Evolutionary conservation across 2,329 filamentous ascomycete genomes (phyloP).

Genomic region (Sclerotiophoma versabilis): DNA sequence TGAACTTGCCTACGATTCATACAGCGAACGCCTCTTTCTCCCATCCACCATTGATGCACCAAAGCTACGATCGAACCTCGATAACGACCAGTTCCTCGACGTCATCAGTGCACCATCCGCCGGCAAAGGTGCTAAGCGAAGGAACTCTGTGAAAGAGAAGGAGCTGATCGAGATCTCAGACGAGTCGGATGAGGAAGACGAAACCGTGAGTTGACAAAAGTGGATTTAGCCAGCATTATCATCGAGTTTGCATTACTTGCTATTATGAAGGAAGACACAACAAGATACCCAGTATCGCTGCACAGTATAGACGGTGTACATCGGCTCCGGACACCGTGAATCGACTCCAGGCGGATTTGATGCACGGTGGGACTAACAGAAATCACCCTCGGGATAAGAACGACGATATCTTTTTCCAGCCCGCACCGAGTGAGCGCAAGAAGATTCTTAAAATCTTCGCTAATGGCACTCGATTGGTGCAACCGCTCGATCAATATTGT

Average conservation of each 20-base stretch:
- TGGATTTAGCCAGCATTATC: conserved; percentile 11
- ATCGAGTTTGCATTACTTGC: conserved; percentile 6
- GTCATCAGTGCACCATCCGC: conserved; percentile 63
- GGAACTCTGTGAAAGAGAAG: conserved; percentile 37
- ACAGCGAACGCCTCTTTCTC: conserved; percentile 74
- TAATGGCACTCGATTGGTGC: neutral
- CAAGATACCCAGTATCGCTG: conserved; percentile 22
- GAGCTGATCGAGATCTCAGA: conserved; percentile 44
- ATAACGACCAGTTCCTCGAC: conserved; percentile 67
- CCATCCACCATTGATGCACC: conserved; percentile 52
- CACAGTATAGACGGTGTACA: neutral
- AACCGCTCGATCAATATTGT: neutral
- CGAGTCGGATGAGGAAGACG: conserved; percentile 35
- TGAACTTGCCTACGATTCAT: conserved; percentile 76
- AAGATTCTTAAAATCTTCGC: neutral
- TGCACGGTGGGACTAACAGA: neutral
- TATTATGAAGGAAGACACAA: conserved; percentile 2
- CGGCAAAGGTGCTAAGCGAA: conserved; percentile 50
- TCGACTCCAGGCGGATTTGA: neutral
- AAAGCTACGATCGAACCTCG: conserved; percentile 62
- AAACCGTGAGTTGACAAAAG: conserved; percentile 15
- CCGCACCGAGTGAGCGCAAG: neutral
- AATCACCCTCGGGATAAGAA: neutral
- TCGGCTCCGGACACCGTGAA: neutral
- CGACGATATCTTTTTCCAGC: neutral